Conservation (phyloP, 2,329 filamentous ascomycete genomes). For the Aspergillus hiratsukae region DNA sequence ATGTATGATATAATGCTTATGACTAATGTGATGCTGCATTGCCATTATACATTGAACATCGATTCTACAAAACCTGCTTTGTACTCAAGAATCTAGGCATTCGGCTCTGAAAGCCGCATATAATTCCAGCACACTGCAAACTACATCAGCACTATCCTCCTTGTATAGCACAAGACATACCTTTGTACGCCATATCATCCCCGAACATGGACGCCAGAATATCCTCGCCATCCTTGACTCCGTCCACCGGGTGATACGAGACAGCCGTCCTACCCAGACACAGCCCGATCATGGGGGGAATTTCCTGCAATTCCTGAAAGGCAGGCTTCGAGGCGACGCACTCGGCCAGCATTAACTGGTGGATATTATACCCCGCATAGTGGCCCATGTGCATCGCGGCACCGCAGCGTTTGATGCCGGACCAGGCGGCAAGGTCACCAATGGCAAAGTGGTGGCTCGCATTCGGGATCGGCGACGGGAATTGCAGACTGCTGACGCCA, state of each 20-base stretch:
- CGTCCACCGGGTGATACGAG: constrained; percentile 55
- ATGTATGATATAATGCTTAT: not conserved
- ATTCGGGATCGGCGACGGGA: constrained; percentile 53
- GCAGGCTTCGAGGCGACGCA: constrained; percentile 37
- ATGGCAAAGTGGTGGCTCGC: constrained; percentile 60
- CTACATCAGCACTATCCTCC: constrained; percentile 2
- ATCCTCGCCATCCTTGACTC: constrained; percentile 37
- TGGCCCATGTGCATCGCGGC: constrained; percentile 71
- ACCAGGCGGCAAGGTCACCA: constrained; percentile 67
- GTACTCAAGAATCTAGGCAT: constrained; percentile 4
- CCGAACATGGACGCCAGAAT: constrained; percentile 54
- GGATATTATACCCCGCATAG: constrained; percentile 61
- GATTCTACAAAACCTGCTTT: not conserved
- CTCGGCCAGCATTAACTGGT: constrained; percentile 55
- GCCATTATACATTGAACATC: not conserved
- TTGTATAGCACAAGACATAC: constrained; percentile 42
- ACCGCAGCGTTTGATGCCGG: constrained; percentile 75
- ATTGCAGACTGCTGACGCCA: constrained; percentile 46
- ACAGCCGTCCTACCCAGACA: constrained; percentile 68
- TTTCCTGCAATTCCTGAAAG: constrained; percentile 47
- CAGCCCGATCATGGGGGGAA: constrained; percentile 65
- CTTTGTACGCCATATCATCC: constrained; percentile 61
- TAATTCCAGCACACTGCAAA: constrained; percentile 57
- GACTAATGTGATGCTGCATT: not conserved
- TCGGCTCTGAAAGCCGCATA: constrained; percentile 43